phyloP scores from a whole-genome alignment of 202 grass and related monocot genomes.

The Panicum hallii region DNA sequence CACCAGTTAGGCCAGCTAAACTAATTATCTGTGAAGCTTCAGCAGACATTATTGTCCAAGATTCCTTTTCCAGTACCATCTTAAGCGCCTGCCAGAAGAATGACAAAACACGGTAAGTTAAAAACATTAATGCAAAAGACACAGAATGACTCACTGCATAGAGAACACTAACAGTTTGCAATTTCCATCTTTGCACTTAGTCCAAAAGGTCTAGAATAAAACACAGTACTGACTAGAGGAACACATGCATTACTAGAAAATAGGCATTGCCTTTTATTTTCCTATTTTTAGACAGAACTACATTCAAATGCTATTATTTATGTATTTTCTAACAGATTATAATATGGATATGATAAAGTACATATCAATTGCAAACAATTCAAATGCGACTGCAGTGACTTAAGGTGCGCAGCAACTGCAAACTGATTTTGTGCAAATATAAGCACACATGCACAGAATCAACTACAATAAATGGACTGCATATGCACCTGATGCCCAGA shows the following conservation, averaged over 20 bases:
- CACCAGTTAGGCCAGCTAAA: slow-evolving; percentile 95
- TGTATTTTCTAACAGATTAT: slow-evolving; percentile 12
- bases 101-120: slow-evolving; percentile 33
- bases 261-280: neutral
- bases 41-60: slow-evolving; percentile 86
- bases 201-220: slow-evolving; percentile 26
- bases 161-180: neutral
- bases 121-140: slow-evolving; percentile 25
- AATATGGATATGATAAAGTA: slow-evolving; percentile 21
- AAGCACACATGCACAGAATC: slow-evolving; percentile 21
- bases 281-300: neutral
- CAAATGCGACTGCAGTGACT: slow-evolving; percentile 25
- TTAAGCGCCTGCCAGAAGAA: slow-evolving; percentile 82
- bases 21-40: slow-evolving; percentile 82
- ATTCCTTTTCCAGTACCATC: slow-evolving; percentile 97
- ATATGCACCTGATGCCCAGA: neutral
- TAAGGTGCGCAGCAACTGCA: too few relatives aligned
- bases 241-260: slow-evolving; percentile 32
- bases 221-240: slow-evolving; percentile 23
- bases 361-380: slow-evolving; percentile 18
- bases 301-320: slow-evolving; percentile 12
- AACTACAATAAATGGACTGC: slow-evolving; percentile 22
- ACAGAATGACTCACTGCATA: slow-evolving; percentile 1
- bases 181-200: neutral
- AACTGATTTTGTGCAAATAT: neutral